Percentiles rank a stretch among this genome's conserved stretches.
phyloP scores from a whole-genome alignment of 768 basidiomycete species.

The Cytidiella melzeri region DNA sequence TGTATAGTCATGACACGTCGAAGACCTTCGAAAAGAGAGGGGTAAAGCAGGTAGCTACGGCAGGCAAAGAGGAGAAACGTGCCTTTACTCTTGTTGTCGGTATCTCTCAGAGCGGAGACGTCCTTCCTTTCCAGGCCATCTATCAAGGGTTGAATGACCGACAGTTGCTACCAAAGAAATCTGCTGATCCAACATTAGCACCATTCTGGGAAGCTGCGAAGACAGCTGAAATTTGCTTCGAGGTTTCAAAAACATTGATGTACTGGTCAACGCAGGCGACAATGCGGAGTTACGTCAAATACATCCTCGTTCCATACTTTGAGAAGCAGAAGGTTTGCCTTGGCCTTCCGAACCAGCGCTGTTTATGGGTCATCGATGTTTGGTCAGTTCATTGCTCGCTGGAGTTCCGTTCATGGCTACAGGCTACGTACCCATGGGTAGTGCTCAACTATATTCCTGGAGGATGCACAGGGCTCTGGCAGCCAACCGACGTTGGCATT shows the following conservation, averaged over 20 bases:
- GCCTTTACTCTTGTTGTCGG: slow-evolving; percentile 35
- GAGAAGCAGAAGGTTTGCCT: slow-evolving; percentile 12
- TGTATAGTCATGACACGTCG: slow-evolving; percentile 19
- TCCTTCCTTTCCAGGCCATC: slow-evolving; percentile 35
- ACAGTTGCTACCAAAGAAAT: slow-evolving; percentile 25
- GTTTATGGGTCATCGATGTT: slow-evolving; percentile 22
- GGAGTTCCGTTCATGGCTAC: slow-evolving; percentile 32
- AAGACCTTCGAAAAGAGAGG: slow-evolving; percentile 27
- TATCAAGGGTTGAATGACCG: slow-evolving; percentile 25
- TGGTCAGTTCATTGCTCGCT: slow-evolving; percentile 33
- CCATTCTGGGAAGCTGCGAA: slow-evolving; percentile 9
- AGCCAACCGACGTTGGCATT: slow-evolving; percentile 22
- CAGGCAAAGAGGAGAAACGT: slow-evolving; percentile 35
- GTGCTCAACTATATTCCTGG: slow-evolving; percentile 22
- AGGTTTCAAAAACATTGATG: slow-evolving; percentile 17
- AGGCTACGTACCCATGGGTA: slow-evolving; percentile 16
- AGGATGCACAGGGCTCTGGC: slow-evolving; percentile 12
- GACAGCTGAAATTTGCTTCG: slow-evolving; percentile 17
- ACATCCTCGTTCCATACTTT: slow-evolving; percentile 29
- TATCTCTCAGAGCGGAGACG: slow-evolving; percentile 23
- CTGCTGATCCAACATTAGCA: not conserved
- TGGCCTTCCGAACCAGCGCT: slow-evolving; percentile 17
- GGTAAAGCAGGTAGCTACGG: slow-evolving; percentile 28
- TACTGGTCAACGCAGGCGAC: slow-evolving; percentile 23
- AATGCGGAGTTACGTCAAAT: slow-evolving; percentile 24